A percentile compares a stretch with the other conserved stretches of the same genome.
Conservation (phyloP, 306 rosid species). For the Elaeagnus macrophylla region DNA sequence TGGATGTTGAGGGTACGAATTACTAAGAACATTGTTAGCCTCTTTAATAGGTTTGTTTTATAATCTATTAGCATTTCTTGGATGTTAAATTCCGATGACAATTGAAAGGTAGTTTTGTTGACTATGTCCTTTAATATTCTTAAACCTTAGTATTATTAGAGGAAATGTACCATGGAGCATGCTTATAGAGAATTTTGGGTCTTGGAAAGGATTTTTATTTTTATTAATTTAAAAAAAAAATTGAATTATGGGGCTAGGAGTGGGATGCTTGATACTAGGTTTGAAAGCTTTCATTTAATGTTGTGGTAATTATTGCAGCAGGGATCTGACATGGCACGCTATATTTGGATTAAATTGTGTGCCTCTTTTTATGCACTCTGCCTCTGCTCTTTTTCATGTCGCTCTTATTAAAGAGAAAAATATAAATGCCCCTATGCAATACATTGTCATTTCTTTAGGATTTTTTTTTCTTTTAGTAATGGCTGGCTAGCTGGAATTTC, state of each 20-base stretch:
- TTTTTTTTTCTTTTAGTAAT: neutral
- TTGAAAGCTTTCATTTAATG: too few relatives aligned
- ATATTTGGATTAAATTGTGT: neutral
- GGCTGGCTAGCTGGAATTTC: neutral
- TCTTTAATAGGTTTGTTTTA: neutral
- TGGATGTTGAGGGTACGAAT: conserved; percentile 89
- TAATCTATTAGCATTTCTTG: neutral
- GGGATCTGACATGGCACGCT: neutral
- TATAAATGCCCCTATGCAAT: neutral
- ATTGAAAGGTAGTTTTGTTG: too few relatives aligned
- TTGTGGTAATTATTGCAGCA: too few relatives aligned
- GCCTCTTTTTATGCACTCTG: neutral
- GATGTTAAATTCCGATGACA: too few relatives aligned
- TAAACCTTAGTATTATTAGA: too few relatives aligned
- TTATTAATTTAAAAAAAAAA: too few relatives aligned
- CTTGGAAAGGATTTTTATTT: too few relatives aligned
- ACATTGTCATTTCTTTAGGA: neutral
- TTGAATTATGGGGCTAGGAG: too few relatives aligned
- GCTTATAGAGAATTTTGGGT: too few relatives aligned
- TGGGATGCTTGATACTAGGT: too few relatives aligned
- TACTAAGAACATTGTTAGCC: neutral
- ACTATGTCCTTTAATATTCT: too few relatives aligned
- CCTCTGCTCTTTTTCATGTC: neutral
- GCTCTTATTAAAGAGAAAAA: neutral
- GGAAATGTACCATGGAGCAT: too few relatives aligned